These are phyloP conservation scores for Juglanconis oblonga DNA, from an alignment of 2,329 filamentous ascomycete species.

Conservation along the genomic window DNA sequence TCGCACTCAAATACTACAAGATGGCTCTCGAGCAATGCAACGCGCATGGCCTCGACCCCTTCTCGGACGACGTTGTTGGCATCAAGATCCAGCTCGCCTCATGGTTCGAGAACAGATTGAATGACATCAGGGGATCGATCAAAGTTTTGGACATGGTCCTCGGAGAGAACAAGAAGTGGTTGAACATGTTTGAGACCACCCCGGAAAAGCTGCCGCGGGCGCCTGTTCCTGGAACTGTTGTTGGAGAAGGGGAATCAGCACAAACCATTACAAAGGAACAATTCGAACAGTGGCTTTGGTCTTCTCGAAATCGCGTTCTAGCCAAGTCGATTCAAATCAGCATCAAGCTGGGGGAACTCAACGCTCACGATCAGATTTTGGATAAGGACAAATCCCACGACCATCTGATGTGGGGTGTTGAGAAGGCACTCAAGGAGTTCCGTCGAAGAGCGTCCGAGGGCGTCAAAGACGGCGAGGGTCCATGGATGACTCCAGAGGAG, in stretches of 20 bases:
- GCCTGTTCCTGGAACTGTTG: conserved; percentile 14
- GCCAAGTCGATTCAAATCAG: conserved; percentile 72
- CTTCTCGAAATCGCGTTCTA: conserved; percentile 60
- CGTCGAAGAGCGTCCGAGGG: conserved; percentile 65
- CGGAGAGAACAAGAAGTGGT: conserved; percentile 63
- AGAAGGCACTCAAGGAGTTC: conserved; percentile 73
- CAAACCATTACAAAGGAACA: conserved; percentile 14
- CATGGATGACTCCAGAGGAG: conserved; percentile 69
- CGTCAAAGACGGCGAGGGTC: conserved; percentile 65
- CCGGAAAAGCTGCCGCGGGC: conserved; percentile 28
- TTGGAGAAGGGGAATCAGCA: conserved; percentile 29
- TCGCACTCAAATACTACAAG: conserved; percentile 80
- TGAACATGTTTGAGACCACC: conserved; percentile 50
- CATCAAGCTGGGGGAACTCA: conserved; percentile 82
- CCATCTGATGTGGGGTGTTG: conserved; percentile 75
- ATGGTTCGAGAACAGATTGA: conserved; percentile 71
- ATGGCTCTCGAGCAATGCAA: conserved; percentile 72
- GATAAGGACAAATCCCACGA: conserved; percentile 73
- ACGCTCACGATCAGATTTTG: conserved; percentile 71
- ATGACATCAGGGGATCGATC: conserved; percentile 66
- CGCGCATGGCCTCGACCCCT: conserved; percentile 77
- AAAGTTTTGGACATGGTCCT: conserved; percentile 76
- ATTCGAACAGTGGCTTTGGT: conserved; percentile 41
- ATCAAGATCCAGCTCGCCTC: conserved; percentile 79
- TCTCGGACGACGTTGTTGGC: conserved; percentile 86